Base-by-base conservation (phyloP, 78 protist genomes). In the Mastigamoeba balamuthi region DNA sequence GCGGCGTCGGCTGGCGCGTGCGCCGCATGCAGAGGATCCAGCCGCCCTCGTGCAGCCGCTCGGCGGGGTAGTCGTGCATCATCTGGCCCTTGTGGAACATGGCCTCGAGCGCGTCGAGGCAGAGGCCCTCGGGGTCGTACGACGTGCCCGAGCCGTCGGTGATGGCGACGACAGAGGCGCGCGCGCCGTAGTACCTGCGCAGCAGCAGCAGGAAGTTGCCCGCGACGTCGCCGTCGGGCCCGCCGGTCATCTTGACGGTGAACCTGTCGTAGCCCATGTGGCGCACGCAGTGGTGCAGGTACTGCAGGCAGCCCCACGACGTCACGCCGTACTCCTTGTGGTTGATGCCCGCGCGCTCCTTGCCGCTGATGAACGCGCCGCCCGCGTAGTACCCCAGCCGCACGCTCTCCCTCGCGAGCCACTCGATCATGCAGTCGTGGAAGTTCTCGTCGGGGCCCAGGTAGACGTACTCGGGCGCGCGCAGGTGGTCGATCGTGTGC, bases 141-240 rank as follows among this genome's bases (percentile, higher is more conserved):
- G 83, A 40, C 27, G 78, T 84, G 29, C 94, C 96, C 2, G 58
- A 6, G n/a, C 91, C 95, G 64, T 93, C 96, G 25, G 82, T 86
- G 33, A 93, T 83, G 70, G 85, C 89, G 28, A 77, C 65, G 17
- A 84, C 81, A 41, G 74, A 78, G 40, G 70, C 87, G 42, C 69
- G 74, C 27, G 58, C 17, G 17, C 58, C 58, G 33, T 25, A 25
- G 17, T 48, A 25, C 58, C 17, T 17, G 58, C 17, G 58, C 33
- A 48, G 58, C 33, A 48, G 58, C 17, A 17, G 58, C 17, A 48
- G 58, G 17, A 48, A 17, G 81, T 93, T 93, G 33, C 87, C 69
- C 10, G 93, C 96, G 8, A 93, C 70, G 69, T 93, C 96, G 48
- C 96, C 96, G 40, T 93, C 95, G 65, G 96, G 96, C 28, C 96